Conservation (phyloP, 2,329 filamentous ascomycete species). For the Cercospora zeina region DNA sequence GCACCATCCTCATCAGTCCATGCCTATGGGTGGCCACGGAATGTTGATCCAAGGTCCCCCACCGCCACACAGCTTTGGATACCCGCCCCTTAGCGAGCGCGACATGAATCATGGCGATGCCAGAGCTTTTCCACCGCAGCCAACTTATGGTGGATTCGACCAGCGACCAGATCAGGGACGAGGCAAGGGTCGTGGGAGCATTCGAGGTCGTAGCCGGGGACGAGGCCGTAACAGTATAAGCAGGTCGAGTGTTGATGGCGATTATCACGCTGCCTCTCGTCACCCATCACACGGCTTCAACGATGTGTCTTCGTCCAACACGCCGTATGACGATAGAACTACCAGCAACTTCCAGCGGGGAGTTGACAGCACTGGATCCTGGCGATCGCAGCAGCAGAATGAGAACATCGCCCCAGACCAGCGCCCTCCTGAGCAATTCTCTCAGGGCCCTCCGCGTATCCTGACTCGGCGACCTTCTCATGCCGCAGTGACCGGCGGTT, state of each 20-base stretch:
- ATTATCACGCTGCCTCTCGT: slow-evolving; percentile 5
- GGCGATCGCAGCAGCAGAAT: slow-evolving; percentile 14
- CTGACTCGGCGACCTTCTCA: slow-evolving; percentile 11
- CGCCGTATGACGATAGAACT: background rate
- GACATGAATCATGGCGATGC: slow-evolving; percentile 8
- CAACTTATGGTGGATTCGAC: slow-evolving; percentile 1
- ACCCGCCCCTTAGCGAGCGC: slow-evolving; percentile 6
- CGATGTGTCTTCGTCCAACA: background rate
- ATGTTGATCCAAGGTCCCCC: slow-evolving; percentile 8
- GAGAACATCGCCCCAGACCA: slow-evolving; percentile 16
- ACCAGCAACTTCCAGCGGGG: background rate
- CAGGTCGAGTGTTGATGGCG: slow-evolving; percentile 7
- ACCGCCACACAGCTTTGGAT: background rate
- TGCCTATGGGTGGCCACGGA: background rate
- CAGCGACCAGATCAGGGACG: slow-evolving; percentile 7
- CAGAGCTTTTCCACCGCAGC: background rate
- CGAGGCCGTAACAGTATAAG: slow-evolving; percentile 18
- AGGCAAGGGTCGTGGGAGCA: slow-evolving; percentile 11
- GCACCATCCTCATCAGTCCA: background rate
- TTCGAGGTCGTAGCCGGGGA: slow-evolving; percentile 15
- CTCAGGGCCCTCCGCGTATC: slow-evolving; percentile 14
- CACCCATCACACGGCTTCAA: slow-evolving; percentile 17
- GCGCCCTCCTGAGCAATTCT: background rate
- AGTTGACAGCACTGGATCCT: slow-evolving; percentile 12
- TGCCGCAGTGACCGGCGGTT: background rate